Evolutionary conservation across 441 rosid species (phyloP).

Genomic region (Viola pubescens): DNA sequence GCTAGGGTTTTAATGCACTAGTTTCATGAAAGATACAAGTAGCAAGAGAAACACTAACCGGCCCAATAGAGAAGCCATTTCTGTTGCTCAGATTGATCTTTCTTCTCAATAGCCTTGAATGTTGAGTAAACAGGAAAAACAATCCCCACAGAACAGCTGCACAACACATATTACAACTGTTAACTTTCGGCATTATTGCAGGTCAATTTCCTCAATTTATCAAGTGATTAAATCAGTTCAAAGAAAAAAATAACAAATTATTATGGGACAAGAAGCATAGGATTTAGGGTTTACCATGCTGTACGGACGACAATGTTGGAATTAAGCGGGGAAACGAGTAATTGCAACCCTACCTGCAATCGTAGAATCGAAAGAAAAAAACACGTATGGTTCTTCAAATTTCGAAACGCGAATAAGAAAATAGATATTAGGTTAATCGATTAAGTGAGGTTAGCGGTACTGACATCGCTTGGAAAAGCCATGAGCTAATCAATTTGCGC

Average conservation of each 20-base stretch:
- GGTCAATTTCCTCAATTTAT: not conserved
- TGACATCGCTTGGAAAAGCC: conserved; percentile 31
- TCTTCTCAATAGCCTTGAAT: conserved; percentile 49
- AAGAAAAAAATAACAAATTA: not conserved
- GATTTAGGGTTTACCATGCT: conserved; percentile 35
- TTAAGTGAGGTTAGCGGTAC: not conserved
- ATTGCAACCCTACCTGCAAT: conserved; percentile 41
- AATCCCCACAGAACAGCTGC: conserved; percentile 50
- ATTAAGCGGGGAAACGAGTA: conserved; percentile 42
- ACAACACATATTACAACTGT: not conserved
- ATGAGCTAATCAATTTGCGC: conserved; percentile 7
- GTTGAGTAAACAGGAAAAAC: conserved; percentile 56
- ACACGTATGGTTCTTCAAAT: not conserved
- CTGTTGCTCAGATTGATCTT: conserved; percentile 33
- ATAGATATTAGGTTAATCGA: not conserved
- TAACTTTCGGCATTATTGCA: not conserved
- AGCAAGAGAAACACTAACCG: conserved; percentile 22
- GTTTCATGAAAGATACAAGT: not conserved
- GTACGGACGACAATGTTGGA: conserved; percentile 51
- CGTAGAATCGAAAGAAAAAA: not conserved
- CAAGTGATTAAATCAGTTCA: too few relatives aligned
- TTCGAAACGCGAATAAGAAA: not conserved
- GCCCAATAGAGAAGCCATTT: conserved; percentile 68
- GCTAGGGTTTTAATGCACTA: too few relatives aligned
- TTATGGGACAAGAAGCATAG: not conserved